phyloP scores from a whole-genome alignment of 116 monocot species.

The Posidonia oceanica region DNA sequence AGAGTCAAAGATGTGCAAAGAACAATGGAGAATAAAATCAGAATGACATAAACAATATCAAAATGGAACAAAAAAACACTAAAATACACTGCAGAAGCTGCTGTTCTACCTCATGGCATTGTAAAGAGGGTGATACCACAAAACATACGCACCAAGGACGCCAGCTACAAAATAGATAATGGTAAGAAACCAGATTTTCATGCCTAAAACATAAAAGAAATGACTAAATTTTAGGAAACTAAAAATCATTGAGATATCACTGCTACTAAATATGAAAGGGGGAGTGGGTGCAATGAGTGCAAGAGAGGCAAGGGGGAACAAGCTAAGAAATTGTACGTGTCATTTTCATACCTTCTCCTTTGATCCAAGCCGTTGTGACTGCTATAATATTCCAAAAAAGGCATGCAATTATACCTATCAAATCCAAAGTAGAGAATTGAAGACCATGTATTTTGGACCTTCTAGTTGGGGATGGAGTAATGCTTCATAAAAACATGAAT shows the following conservation, averaged over 20 bases:
- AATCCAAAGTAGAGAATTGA: too few species aligned
- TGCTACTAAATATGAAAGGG: not conserved
- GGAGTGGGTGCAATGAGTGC: not conserved
- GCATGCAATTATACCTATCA: constrained; percentile 15
- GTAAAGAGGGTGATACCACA: constrained; percentile 92
- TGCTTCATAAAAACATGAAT: too few species aligned
- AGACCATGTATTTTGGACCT: too few species aligned
- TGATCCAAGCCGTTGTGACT: constrained; percentile 69
- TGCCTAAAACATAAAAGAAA: constrained; percentile 26
- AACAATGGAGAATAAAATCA: not conserved
- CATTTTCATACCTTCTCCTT: constrained; percentile 39
- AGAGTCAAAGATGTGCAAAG: not conserved
- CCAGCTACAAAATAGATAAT: constrained; percentile 74
- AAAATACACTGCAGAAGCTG: not conserved
- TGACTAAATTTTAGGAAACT: not conserved
- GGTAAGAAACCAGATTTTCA: constrained; percentile 75
- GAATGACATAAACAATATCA: not conserved
- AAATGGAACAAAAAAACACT: not conserved
- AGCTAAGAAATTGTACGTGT: not conserved
- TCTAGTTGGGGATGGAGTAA: too few species aligned
- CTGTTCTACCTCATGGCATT: constrained; percentile 59
- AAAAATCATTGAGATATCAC: not conserved
- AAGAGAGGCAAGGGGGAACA: not conserved
- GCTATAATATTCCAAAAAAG: constrained; percentile 73
- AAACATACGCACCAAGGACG: constrained; percentile 62